A percentile compares a stretch with the other conserved stretches of the same genome.
These are phyloP conservation scores for Fusarium foetens DNA, from an alignment of 2,329 filamentous ascomycete genomes.

Conservation along the genomic window DNA sequence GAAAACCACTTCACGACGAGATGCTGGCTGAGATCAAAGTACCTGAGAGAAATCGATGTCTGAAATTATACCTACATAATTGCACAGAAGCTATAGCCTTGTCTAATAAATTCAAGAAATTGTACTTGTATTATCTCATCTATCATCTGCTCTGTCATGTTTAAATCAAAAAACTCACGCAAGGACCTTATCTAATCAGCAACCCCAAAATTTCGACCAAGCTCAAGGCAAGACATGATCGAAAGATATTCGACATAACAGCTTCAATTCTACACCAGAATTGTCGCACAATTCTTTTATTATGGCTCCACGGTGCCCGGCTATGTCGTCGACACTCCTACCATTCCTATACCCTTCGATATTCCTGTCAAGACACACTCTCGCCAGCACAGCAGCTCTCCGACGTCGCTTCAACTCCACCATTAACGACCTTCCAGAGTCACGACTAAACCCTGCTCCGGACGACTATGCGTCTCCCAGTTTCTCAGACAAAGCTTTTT, in stretches of 20 bases:
- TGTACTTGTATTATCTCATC: not conserved
- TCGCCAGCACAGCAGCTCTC: conserved; percentile 15
- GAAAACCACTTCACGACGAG: not conserved
- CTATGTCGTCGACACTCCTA: conserved; percentile 40
- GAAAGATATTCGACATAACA: conserved; percentile 8
- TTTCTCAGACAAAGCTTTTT: conserved; percentile 86
- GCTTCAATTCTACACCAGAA: not conserved
- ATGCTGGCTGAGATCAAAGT: not conserved
- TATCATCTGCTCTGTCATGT: not conserved
- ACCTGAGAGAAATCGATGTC: not conserved
- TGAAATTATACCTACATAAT: too few species aligned
- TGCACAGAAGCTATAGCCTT: not conserved
- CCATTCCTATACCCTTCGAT: conserved; percentile 63
- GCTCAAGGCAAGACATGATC: conserved; percentile 11
- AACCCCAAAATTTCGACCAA: conserved; percentile 23
- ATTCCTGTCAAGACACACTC: conserved; percentile 41
- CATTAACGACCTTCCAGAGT: conserved; percentile 54
- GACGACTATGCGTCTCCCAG: conserved; percentile 85
- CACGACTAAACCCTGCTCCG: conserved; percentile 81
- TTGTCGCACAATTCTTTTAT: conserved; percentile 6
- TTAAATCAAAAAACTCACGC: not conserved
- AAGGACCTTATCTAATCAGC: conserved; percentile 37
- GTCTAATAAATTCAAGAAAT: not conserved
- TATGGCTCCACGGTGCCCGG: conserved; percentile 46
- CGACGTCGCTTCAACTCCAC: conserved; percentile 43